phyloP scores from a whole-genome alignment of 1,139 yeast species.

The Scheffersomyces lignicola region DNA sequence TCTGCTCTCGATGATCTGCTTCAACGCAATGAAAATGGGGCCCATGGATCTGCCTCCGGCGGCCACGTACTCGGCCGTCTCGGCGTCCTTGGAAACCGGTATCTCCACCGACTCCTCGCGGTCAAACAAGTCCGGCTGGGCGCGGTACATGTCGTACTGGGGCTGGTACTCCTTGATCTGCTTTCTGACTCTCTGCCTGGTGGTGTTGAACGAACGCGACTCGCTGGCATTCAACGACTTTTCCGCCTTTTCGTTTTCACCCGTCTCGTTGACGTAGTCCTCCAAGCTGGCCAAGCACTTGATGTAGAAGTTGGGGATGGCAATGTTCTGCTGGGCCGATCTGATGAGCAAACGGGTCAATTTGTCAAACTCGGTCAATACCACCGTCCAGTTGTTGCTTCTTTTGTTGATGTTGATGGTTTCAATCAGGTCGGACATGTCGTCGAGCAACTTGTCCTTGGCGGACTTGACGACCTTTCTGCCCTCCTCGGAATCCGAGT shows the following conservation, averaged over 20 bases:
- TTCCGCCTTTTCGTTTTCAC: slow-evolving; percentile 58
- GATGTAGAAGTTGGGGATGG: slow-evolving; percentile 71
- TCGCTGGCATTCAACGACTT: slow-evolving; percentile 82
- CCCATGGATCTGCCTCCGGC: slow-evolving; percentile 29
- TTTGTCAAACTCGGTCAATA: slow-evolving; percentile 77
- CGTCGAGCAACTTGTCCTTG: slow-evolving; percentile 88
- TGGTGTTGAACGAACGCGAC: slow-evolving; percentile 83
- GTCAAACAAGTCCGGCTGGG: slow-evolving; percentile 74
- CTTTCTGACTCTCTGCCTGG: slow-evolving; percentile 87
- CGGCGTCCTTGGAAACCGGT: slow-evolving; percentile 25
- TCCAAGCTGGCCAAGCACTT: slow-evolving; percentile 72
- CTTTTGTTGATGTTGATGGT: slow-evolving; percentile 69
- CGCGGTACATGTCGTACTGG: slow-evolving; percentile 60
- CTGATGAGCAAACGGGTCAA: slow-evolving; percentile 65
- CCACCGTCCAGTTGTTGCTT: slow-evolving; percentile 78
- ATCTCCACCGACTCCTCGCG: slow-evolving; percentile 52
- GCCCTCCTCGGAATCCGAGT: slow-evolving; percentile 60
- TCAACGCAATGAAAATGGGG: slow-evolving; percentile 70
- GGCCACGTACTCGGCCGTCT: slow-evolving; percentile 16
- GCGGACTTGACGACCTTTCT: slow-evolving; percentile 91
- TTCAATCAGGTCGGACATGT: slow-evolving; percentile 68
- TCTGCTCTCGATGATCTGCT: slow-evolving; percentile 80
- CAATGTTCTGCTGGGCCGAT: slow-evolving; percentile 72
- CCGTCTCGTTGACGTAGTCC: slow-evolving; percentile 57
- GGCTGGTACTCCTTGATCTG: slow-evolving; percentile 65